Percentiles rank a stretch among this genome's conserved stretches.
phyloP scores from a whole-genome alignment of 1,284 basidiomycete genomes.

The Lignosus rhinocerotis region DNA sequence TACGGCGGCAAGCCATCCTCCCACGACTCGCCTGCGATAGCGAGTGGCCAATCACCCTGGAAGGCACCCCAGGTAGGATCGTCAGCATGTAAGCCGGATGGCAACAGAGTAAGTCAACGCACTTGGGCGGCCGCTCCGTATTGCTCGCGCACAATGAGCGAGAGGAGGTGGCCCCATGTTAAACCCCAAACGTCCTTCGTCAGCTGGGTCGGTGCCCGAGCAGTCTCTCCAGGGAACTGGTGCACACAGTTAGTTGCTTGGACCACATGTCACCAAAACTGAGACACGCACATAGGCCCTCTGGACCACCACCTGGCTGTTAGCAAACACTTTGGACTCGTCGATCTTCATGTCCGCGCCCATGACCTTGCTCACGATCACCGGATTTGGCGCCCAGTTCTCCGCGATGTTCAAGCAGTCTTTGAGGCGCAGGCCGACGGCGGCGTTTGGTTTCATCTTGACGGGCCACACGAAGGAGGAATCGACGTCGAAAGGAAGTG shows the following conservation, averaged over 20 bases:
- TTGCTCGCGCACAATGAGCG: conserved; percentile 1
- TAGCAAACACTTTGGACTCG: background rate
- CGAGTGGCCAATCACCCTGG: background rate
- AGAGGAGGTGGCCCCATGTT: background rate
- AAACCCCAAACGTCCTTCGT: background rate
- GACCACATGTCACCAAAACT: background rate
- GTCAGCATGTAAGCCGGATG: background rate
- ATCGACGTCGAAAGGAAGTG: conserved; percentile 1
- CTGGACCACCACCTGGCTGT: background rate
- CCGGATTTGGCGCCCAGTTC: background rate
- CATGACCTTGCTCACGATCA: background rate
- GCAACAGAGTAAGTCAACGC: background rate
- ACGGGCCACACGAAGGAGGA: background rate
- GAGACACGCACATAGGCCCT: background rate
- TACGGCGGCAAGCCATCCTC: background rate
- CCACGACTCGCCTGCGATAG: background rate
- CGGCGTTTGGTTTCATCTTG: background rate
- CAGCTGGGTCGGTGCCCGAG: background rate
- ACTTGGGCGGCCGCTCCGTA: background rate
- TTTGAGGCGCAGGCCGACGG: background rate
- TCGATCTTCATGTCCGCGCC: background rate
- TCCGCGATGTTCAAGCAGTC: background rate
- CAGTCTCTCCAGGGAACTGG: background rate
- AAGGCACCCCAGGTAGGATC: background rate
- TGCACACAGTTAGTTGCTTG: background rate